Evolutionary conservation across 179 eudicot species (phyloP).

Genomic region (Vitellaria paradoxa): DNA sequence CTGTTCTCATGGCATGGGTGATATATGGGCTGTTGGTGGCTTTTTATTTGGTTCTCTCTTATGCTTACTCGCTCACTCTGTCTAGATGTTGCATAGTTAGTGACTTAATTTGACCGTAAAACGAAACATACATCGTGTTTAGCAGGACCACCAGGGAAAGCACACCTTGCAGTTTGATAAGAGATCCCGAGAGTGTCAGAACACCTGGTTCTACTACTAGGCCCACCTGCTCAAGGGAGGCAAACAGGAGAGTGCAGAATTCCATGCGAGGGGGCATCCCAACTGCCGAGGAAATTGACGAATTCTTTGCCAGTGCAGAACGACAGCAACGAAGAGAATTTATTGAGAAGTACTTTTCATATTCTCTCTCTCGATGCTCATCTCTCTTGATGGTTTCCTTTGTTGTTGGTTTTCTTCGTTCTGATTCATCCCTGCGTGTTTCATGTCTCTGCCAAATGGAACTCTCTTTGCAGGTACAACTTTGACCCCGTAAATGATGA

Average conservation of each 20-base stretch:
- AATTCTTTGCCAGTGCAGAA: constrained; percentile 34
- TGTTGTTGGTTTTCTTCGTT: too few species aligned
- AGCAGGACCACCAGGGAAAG: constrained; percentile 31
- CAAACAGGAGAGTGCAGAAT: constrained; percentile 21
- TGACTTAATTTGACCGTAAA: neutral
- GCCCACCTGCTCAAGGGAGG: constrained; percentile 17
- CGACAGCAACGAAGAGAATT: constrained; percentile 33
- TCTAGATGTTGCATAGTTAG: neutral
- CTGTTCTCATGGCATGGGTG: neutral
- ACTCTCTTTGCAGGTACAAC: constrained; percentile 49
- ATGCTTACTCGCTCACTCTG: neutral
- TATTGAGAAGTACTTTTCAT: constrained; percentile 38
- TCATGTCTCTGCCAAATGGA: too few species aligned
- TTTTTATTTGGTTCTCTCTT: neutral
- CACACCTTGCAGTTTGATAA: constrained; percentile 32
- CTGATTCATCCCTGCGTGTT: too few species aligned
- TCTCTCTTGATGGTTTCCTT: too few species aligned
- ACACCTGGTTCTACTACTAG: constrained; percentile 33
- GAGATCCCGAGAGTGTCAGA: constrained; percentile 26
- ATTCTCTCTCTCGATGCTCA: neutral
- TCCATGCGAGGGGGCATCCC: constrained; percentile 26
- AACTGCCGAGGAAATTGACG: constrained; percentile 35
- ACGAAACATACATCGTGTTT: neutral
- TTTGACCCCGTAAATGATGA: constrained; percentile 51
- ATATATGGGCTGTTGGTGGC: neutral